These are phyloP conservation scores for Candida rishiriensis DNA, from an alignment of 805 yeast genomes.

Conservation along the genomic window DNA sequence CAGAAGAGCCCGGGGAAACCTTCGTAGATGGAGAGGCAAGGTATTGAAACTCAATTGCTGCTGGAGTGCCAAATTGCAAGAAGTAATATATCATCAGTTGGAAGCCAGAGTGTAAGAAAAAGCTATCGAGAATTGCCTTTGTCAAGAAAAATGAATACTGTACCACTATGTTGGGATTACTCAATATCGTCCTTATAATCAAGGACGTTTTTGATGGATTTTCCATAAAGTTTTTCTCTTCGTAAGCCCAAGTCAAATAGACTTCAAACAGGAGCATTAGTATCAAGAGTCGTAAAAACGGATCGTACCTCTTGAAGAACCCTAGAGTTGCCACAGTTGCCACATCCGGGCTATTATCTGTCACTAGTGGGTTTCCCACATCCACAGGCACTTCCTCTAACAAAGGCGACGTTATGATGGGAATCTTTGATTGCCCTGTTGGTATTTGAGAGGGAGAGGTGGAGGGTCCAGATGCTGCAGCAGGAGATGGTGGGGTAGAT, in stretches of 20 bases:
- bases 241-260: slow-evolving; percentile 87
- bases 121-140: slow-evolving; percentile 40
- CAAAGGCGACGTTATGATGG: no score
- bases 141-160: slow-evolving; percentile 57
- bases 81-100: slow-evolving; percentile 30
- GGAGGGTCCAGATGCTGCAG: not conserved
- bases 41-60: slow-evolving; percentile 17
- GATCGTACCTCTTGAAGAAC: slow-evolving; percentile 8
- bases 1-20: not conserved
- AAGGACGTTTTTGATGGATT: slow-evolving; percentile 20
- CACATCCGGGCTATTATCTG: no score
- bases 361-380: no score
- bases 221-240: slow-evolving; percentile 51
- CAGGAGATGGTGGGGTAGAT: not conserved
- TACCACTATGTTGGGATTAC: slow-evolving; percentile 32
- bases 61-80: slow-evolving; percentile 29
- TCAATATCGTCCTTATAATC: slow-evolving; percentile 26
- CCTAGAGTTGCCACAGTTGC: not conserved
- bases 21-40: slow-evolving; percentile 2
- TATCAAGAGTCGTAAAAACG: slow-evolving; percentile 45
- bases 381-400: not conserved
- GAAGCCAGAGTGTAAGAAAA: slow-evolving; percentile 21
- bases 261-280: slow-evolving; percentile 79
- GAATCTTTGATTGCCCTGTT: not conserved
- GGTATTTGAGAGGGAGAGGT: not conserved